Percentiles rank a stretch among this genome's conserved stretches.
Conservation (phyloP, 2,329 filamentous ascomycete species). For the Cryphonectria radicalis region DNA sequence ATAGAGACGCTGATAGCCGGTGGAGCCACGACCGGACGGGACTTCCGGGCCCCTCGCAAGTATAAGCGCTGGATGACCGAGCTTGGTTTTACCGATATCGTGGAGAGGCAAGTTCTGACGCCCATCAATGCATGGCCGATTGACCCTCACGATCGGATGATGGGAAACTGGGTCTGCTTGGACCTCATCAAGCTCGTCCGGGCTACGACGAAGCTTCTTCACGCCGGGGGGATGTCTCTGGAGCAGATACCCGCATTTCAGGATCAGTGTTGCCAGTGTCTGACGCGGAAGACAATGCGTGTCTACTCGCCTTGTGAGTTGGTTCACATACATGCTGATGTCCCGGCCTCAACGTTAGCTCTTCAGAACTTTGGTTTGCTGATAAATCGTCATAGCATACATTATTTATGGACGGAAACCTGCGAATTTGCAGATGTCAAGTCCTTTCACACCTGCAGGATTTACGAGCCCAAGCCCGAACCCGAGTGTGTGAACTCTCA, state of each 20-base stretch:
- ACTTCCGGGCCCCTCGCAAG: slow-evolving; percentile 31
- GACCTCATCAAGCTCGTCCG: slow-evolving; percentile 9
- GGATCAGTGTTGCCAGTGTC: slow-evolving; percentile 10
- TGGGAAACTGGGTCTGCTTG: slow-evolving; percentile 16
- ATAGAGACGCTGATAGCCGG: background rate
- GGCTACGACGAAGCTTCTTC: slow-evolving; percentile 12
- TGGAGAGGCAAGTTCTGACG: slow-evolving; percentile 27
- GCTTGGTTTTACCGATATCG: slow-evolving; percentile 37
- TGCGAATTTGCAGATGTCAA: background rate
- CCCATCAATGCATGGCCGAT: slow-evolving; percentile 14
- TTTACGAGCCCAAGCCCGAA: background rate
- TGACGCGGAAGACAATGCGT: slow-evolving; percentile 9
- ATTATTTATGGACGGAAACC: slow-evolving; percentile 14
- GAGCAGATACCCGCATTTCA: slow-evolving; percentile 9
- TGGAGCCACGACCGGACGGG: slow-evolving; percentile 24
- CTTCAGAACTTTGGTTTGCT: background rate
- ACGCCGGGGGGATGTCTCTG: slow-evolving; percentile 16
- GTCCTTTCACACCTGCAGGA: background rate
- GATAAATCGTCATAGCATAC: background rate
- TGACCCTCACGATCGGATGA: slow-evolving; percentile 12
- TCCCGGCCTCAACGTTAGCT: no score
- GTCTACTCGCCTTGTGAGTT: slow-evolving; percentile 13
- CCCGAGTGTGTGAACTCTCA: background rate
- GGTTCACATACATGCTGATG: no score
- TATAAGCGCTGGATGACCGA: slow-evolving; percentile 35